Evolutionary conservation across 192 early-diverging fungal genomes (phyloP), one percentile per base, ranked within the genome.

Genomic region (Entophlyctis helioformis): DNA sequence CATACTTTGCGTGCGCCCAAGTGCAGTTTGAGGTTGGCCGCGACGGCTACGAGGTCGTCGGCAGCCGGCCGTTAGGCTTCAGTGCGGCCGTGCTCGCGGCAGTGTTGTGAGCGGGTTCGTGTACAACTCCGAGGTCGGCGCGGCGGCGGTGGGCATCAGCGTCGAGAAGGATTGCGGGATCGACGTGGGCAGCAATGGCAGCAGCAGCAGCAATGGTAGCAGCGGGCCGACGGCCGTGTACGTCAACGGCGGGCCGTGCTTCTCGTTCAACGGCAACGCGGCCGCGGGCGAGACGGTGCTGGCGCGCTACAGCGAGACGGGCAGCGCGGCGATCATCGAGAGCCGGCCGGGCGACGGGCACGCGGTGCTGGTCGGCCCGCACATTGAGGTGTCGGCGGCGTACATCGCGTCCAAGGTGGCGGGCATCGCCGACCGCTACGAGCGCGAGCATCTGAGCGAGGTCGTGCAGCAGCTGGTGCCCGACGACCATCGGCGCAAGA

Each of bases 291-390:
- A 34, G 43, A 29, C 25, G 1, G 42, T 60, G 11, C 44, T 80
- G 44, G 79, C 66, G 27, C 38, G 32, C 26, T 75, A 75, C 33
- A 20, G 16, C 20, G 34, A 20, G 0, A 52, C 41, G 15, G n/a
- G 12, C 9, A 16, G 12, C 4, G 39, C 33, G 12, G 87, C 89
- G 0, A 70, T 86, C 25, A 64, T 95, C 4, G 64, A 69, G 39
- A 83, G 81, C 54, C 47, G 42, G 6, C 67, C 85, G 1, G 89
- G 88, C 4, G 53, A 60, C 1, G 74, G 74, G 1, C 10, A 28
- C n/a, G 88, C 87, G 0, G 57, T 93, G 0, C 48, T 97, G 21
- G 62, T 79, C 16, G 91, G 88, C 10, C 59, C 85, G 26, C 93
- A 97, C 48, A 67, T 88, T 18, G 93, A 94, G 29, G 4, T 8